Percentiles rank a stretch among this genome's conserved stretches.
Evolutionary conservation across 305 asterid species (phyloP).

Genomic region (Solanum hybrid): DNA sequence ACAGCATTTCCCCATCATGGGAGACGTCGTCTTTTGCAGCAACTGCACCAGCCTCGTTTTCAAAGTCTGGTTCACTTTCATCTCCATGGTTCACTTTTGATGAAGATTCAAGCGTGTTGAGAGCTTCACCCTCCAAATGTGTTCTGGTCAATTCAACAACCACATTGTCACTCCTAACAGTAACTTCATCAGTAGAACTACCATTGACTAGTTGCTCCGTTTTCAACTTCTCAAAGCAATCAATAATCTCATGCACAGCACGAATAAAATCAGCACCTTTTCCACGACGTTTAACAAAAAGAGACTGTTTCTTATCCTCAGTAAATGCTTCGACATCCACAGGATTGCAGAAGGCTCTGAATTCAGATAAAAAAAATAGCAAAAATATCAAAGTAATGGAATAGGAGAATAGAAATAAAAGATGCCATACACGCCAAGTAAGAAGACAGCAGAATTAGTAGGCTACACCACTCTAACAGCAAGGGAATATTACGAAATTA

Average conservation of each 20-base stretch:
- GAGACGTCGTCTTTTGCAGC: constrained; percentile 42
- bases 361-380: background rate
- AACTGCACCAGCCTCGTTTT: constrained; percentile 46
- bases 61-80: constrained; percentile 35
- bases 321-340: constrained; percentile 88
- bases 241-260: constrained; percentile 70
- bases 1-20: constrained; percentile 28
- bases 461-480: background rate
- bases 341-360: constrained; percentile 91
- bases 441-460: background rate
- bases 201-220: constrained; percentile 28
- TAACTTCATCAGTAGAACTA: constrained; percentile 24
- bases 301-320: constrained; percentile 70
- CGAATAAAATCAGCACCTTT: constrained; percentile 85
- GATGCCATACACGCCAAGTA: constrained; percentile 3
- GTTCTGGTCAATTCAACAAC: constrained; percentile 32
- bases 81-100: constrained; percentile 18
- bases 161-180: constrained; percentile 23
- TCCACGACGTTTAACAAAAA: constrained; percentile 77
- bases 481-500: background rate
- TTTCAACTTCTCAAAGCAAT: constrained; percentile 61
- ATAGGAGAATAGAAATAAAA: constrained; percentile 10
- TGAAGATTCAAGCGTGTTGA: constrained; percentile 22
- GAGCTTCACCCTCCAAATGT: constrained; percentile 33
- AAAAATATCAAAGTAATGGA: background rate